phyloP scores from a whole-genome alignment of 192 early-diverging fungal species.

The Backusella sp. region DNA sequence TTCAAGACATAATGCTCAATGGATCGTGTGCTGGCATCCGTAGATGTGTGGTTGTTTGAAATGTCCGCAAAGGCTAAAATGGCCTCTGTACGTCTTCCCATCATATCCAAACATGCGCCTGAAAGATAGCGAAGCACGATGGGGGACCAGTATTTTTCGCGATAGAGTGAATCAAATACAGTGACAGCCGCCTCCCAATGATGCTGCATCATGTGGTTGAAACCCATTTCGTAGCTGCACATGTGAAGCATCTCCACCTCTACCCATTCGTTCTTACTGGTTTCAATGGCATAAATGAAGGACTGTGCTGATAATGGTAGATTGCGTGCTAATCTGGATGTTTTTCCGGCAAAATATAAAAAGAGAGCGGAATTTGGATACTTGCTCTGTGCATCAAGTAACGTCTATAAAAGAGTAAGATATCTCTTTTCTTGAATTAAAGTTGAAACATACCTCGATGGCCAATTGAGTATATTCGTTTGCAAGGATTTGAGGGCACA shows the following conservation, averaged over 20 bases:
- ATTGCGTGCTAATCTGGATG: slow-evolving; percentile 27
- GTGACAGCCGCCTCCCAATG: slow-evolving; percentile 24
- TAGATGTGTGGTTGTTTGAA: slow-evolving; percentile 36
- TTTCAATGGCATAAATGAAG: slow-evolving; percentile 34
- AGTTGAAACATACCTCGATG: slow-evolving; percentile 24
- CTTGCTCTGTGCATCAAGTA: slow-evolving; percentile 30
- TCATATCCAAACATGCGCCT: slow-evolving; percentile 45
- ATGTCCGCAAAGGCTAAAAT: slow-evolving; percentile 60
- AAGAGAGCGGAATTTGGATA: slow-evolving; percentile 34
- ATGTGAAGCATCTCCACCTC: slow-evolving; percentile 25
- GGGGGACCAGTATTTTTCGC: slow-evolving; percentile 50
- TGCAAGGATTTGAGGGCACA: slow-evolving; percentile 31
- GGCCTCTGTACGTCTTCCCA: slow-evolving; percentile 70
- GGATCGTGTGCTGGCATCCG: slow-evolving; percentile 37
- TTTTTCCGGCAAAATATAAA: slow-evolving; percentile 33
- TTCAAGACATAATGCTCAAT: slow-evolving; percentile 51
- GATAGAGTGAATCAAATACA: slow-evolving; percentile 17
- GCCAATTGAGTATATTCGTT: slow-evolving; percentile 27
- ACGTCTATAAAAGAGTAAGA: not conserved
- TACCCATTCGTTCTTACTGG: slow-evolving; percentile 34
- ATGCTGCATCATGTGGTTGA: slow-evolving; percentile 30
- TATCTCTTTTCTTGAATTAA: not conserved
- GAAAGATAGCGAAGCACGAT: slow-evolving; percentile 48
- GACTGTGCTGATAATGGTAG: slow-evolving; percentile 30
- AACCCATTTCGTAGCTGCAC: slow-evolving; percentile 28